Conservation (phyloP, 495 filamentous ascomycete species). For the Penicillium diatomitis region DNA sequence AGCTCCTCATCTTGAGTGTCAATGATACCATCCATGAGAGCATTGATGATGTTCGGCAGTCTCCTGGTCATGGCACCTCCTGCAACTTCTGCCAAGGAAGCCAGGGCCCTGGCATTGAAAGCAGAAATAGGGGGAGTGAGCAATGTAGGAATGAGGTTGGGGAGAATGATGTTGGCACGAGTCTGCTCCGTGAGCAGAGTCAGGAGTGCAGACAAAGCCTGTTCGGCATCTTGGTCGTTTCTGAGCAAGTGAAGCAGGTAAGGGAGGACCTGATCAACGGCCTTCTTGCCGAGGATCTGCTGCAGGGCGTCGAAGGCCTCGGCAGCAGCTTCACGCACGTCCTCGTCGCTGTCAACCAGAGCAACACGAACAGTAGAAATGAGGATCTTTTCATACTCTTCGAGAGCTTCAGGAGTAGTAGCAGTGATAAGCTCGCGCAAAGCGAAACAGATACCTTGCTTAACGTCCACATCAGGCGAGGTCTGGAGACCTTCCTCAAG, state of each 20-base stretch:
- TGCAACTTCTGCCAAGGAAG: conserved; percentile 85
- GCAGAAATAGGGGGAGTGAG: conserved; percentile 81
- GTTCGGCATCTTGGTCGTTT: conserved; percentile 77
- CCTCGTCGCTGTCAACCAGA: conserved; percentile 77
- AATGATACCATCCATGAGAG: conserved; percentile 87
- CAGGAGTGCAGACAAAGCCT: conserved; percentile 82
- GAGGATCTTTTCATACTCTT: conserved; percentile 89
- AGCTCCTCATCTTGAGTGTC: conserved; percentile 66
- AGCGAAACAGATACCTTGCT: conserved; percentile 95
- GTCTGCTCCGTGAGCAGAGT: conserved; percentile 90
- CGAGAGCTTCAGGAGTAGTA: conserved; percentile 79
- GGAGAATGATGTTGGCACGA: conserved; percentile 90
- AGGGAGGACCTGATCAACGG: conserved; percentile 89
- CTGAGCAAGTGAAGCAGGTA: conserved; percentile 81
- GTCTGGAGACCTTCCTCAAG: conserved; percentile 86
- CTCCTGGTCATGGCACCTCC: conserved; percentile 80
- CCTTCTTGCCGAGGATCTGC: conserved; percentile 84
- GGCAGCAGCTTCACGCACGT: conserved; percentile 90
- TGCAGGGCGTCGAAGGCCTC: conserved; percentile 95
- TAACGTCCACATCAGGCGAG: conserved; percentile 84
- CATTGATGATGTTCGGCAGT: conserved; percentile 79
- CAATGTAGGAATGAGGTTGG: conserved; percentile 88
- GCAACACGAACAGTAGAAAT: conserved; percentile 92
- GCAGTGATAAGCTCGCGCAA: conserved; percentile 87
- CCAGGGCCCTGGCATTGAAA: conserved; percentile 90